Conservation (phyloP, 768 basidiomycete species). For the Termitomyces sp. region DNA sequence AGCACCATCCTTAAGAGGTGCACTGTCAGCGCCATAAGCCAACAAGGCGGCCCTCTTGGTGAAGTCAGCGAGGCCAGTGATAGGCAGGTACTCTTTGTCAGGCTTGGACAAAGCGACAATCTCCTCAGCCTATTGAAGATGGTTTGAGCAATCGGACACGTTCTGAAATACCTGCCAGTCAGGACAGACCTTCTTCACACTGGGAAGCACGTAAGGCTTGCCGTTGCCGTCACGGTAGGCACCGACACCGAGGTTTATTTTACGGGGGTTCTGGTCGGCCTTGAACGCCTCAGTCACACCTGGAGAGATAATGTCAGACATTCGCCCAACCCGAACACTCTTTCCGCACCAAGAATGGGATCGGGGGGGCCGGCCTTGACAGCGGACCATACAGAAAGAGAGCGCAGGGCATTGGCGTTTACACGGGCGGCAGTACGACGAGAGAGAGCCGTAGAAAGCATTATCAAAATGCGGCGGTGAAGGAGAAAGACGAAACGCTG, state of each 20-base stretch:
- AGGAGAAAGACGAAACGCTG: conserved; percentile 19
- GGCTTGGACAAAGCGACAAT: conserved; percentile 58
- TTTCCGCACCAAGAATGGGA: conserved; percentile 78
- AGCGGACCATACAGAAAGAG: conserved; percentile 74
- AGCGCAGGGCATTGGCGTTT: conserved; percentile 36
- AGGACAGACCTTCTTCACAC: conserved; percentile 74
- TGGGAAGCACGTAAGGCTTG: conserved; percentile 90
- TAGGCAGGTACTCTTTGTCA: conserved; percentile 97
- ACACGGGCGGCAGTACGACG: conserved; percentile 47
- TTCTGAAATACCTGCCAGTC: not conserved
- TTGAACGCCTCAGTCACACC: conserved; percentile 96
- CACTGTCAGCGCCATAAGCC: conserved; percentile 84
- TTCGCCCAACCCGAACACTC: conserved; percentile 7
- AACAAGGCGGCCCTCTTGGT: conserved; percentile 85
- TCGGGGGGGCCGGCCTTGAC: conserved; percentile 91
- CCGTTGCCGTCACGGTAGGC: conserved; percentile 93
- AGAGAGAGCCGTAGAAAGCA: conserved; percentile 49
- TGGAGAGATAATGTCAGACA: conserved; percentile 27
- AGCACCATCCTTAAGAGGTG: conserved; percentile 66
- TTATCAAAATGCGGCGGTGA: conserved; percentile 27
- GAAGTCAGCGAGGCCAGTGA: conserved; percentile 87
- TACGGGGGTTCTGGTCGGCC: conserved; percentile 86
- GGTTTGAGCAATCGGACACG: conserved; percentile 1
- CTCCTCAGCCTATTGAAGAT: conserved; percentile 66
- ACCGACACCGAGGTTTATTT: conserved; percentile 98